Evolutionary conservation across 345 rosid genomes (phyloP).

Genomic region (Ceriops zippeliana): DNA sequence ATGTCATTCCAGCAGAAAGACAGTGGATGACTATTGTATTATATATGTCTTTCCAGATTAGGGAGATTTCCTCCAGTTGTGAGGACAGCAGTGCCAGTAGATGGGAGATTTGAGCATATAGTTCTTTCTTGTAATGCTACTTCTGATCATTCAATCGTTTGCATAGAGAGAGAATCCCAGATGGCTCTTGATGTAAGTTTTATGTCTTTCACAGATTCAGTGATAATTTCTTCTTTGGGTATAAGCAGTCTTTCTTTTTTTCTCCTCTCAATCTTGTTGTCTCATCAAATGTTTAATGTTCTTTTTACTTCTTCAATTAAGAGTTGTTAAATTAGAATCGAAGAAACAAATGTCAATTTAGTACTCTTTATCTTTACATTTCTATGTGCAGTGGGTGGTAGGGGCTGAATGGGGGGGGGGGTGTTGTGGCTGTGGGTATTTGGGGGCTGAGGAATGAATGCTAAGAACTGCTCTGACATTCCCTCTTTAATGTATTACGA

Average conservation of each 20-base stretch:
- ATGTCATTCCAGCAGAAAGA: neutral
- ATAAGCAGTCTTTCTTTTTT: neutral
- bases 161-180: conserved; percentile 86
- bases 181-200: conserved; percentile 68
- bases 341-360: neutral
- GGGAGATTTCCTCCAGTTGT: conserved; percentile 90
- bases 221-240: neutral
- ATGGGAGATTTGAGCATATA: conserved; percentile 92
- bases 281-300: neutral
- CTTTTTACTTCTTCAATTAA: neutral
- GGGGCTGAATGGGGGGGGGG: too few relatives aligned
- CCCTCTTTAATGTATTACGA: neutral
- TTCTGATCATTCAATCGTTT: conserved; percentile 88
- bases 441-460: neutral
- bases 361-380: neutral
- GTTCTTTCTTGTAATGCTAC: conserved; percentile 93
- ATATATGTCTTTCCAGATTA: conserved; percentile 40
- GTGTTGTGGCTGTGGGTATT: neutral
- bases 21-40: neutral
- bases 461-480: neutral
- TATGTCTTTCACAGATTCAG: neutral
- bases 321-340: neutral
- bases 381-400: neutral
- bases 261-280: neutral
- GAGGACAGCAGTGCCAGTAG: conserved; percentile 91